Conservation (phyloP, 2,329 filamentous ascomycete genomes). For the Neonectria sp. region DNA sequence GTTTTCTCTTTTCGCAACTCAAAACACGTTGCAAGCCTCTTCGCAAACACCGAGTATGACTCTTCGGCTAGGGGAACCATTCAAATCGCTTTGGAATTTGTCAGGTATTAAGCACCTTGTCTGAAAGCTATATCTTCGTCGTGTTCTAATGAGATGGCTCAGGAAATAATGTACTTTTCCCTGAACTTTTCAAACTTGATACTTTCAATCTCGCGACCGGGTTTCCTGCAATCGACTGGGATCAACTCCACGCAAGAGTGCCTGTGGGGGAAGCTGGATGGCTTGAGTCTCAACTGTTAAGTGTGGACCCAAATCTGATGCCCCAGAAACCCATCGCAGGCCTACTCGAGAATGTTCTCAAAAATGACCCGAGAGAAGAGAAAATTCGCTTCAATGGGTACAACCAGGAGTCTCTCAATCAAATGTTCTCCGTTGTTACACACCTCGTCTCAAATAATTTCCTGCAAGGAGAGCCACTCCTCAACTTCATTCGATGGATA, state of each 20-base stretch:
- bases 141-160: not conserved
- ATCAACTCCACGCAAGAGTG: not conserved
- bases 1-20: not conserved
- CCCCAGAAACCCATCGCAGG: not conserved
- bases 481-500: not conserved
- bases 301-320: not conserved
- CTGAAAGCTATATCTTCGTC: not conserved
- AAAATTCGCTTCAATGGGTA: not conserved
- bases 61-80: not conserved
- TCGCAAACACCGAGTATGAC: not conserved
- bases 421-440: not conserved
- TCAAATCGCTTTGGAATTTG: not conserved
- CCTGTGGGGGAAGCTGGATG: slow-evolving; percentile 2
- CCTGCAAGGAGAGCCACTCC: not conserved
- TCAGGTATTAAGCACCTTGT: not conserved
- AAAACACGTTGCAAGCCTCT: not conserved
- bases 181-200: not conserved
- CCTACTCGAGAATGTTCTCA: not conserved
- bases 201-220: not conserved
- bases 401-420: not conserved
- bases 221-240: not conserved
- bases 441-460: not conserved
- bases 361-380: accelerated
- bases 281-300: not conserved
- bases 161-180: not conserved